Evolutionary conservation across 768 basidiomycete species (phyloP), one percentile per base, ranked within the genome.

Genomic region (Suillus occidentalis): DNA sequence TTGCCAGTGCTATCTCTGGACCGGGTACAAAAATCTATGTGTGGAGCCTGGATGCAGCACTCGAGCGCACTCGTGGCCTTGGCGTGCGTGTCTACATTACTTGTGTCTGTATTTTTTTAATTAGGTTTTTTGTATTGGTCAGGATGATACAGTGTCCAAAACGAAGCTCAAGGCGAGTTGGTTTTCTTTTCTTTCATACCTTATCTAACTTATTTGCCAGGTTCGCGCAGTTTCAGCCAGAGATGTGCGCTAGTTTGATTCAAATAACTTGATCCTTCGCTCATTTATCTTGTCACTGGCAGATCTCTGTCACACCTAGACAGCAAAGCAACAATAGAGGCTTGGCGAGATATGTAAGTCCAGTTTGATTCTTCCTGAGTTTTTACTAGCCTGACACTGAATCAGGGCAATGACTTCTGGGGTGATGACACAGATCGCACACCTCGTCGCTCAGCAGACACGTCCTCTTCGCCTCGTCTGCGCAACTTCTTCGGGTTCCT

Each of bases 21-120:
- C 84, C 84, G 70, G 94, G 97, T 73, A 82, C 86, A 65, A 80
- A 83, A 45, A 77, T 97, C 1, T 87, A 90, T 6, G 83, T 94
- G 0, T 97, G 95, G 95, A 87, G 94, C 69, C 85, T 82, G 10
- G 86, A 87, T 76, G 61, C 13, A 34, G 61, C 25, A 25, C 25
- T 61, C 8, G 18, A 31, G 28, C 18, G 2, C 0, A 4, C 28
- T 31, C 9, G 18, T 31, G 18, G 9, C 18, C 4, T 14, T 57
- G n/a, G 7, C 8, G 56, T 57, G n/a, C 13, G 37, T 39, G 8
- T 57, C 2, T 6, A 9, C 4, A 39, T 57, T 25, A 14, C 37
- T 57, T 7, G 5, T 1, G 4, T 37, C 9, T 8, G 7, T 16
- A 28, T 1, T 25, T 37, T 37, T 36, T 36, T 57, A 9, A 57